phyloP scores from a whole-genome alignment of 371 early-diverging fungal genomes.

The Haplosporangium sp. region DNA sequence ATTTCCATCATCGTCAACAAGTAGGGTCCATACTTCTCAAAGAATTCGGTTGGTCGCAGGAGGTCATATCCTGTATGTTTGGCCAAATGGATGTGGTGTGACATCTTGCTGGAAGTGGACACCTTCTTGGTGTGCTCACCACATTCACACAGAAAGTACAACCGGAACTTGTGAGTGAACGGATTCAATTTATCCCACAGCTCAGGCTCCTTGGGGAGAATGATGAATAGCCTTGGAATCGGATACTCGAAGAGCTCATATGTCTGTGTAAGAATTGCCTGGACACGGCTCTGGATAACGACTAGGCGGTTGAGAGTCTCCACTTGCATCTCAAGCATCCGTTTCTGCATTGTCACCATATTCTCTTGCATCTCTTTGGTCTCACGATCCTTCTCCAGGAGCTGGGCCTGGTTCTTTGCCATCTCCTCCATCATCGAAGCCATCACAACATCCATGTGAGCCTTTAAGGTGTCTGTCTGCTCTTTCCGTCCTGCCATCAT shows the following conservation, averaged over 20 bases:
- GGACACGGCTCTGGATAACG: slow-evolving; percentile 2
- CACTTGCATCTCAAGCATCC: neutral
- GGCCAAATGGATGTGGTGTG: neutral
- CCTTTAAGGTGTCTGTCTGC: neutral
- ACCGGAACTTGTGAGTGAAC: slow-evolving; percentile 7
- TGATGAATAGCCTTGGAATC: slow-evolving; percentile 22
- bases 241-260: slow-evolving; percentile 26
- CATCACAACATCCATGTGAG: neutral
- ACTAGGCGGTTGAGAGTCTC: slow-evolving; percentile 1
- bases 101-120: neutral
- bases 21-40: slow-evolving; percentile 9
- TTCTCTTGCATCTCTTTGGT: neutral
- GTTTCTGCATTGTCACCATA: neutral
- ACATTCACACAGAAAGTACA: slow-evolving; percentile 24
- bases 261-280: slow-evolving; percentile 6
- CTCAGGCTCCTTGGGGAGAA: slow-evolving; percentile 5
- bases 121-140: slow-evolving; percentile 15
- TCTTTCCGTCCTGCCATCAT: neutral
- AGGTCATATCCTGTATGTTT: slow-evolving; percentile 13
- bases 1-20: neutral
- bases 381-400: no score
- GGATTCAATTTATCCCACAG: neutral
- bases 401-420: neutral
- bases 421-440: neutral
- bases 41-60: slow-evolving; percentile 18